phyloP scores from a whole-genome alignment of 805 yeast species.

The Grigorovia transvaalensis region DNA sequence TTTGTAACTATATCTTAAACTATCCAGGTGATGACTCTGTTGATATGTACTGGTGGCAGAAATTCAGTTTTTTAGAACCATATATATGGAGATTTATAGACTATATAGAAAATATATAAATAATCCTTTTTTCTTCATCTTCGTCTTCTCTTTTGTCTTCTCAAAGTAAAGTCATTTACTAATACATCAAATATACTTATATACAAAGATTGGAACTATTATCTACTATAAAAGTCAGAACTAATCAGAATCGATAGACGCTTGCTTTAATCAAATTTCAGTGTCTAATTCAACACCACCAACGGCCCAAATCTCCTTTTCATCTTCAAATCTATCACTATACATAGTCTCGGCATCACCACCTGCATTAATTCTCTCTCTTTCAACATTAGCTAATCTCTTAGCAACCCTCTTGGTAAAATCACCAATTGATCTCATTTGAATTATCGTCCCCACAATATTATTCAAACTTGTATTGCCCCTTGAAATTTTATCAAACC shows the following conservation, averaged over 20 bases:
- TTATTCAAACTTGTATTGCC: constrained; percentile 23
- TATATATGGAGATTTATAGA: constrained; percentile 20
- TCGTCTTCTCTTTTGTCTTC: not conserved
- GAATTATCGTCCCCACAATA: constrained; percentile 40
- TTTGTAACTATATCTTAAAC: constrained; percentile 9
- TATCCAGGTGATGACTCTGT: constrained; percentile 12
- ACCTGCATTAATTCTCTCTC: constrained; percentile 81
- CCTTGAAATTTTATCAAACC: constrained; percentile 44
- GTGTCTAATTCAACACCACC: constrained; percentile 49
- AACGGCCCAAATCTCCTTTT: constrained; percentile 78
- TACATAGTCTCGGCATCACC: constrained; percentile 81
- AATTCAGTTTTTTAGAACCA: constrained; percentile 12
- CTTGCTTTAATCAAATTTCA: constrained; percentile 11
- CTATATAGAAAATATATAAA: constrained; percentile 1
- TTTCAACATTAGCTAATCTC: constrained; percentile 75
- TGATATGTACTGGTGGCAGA: constrained; percentile 25
- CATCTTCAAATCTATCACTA: constrained; percentile 80
- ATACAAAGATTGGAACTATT: no score
- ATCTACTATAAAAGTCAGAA: no score
- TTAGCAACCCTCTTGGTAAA: constrained; percentile 84
- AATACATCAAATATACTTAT: no score
- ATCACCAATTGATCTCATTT: constrained; percentile 70
- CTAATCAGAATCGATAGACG: no score
- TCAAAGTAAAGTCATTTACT: not conserved
- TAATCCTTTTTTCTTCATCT: not conserved